phyloP scores from a whole-genome alignment of 495 filamentous ascomycete species.

The Tuber calosporum region DNA sequence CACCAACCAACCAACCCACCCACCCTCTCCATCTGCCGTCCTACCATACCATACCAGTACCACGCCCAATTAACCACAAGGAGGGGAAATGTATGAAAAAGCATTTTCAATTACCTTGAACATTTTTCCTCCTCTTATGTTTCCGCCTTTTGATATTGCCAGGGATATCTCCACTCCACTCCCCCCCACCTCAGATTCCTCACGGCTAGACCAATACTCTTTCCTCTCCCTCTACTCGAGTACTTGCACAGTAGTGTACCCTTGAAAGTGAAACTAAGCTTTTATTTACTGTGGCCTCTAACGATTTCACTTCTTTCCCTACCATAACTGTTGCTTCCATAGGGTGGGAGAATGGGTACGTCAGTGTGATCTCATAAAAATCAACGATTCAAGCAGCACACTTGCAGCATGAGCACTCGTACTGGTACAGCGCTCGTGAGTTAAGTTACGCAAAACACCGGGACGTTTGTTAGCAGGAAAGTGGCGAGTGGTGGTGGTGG shows the following conservation, averaged over 20 bases:
- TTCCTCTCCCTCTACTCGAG: not conserved
- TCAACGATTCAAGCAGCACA: not conserved
- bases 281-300: not conserved
- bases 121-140: not conserved
- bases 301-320: not conserved
- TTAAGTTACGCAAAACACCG: not conserved
- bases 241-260: too few species aligned
- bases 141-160: not conserved
- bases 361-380: conserved; percentile 1
- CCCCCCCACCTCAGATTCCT: not conserved
- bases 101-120: not conserved
- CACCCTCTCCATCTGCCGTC: conserved; percentile 1
- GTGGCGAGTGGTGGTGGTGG: not conserved
- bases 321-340: not conserved
- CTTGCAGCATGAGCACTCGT: not conserved
- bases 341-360: not conserved
- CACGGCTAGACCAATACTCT: not conserved
- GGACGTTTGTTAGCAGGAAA: not conserved
- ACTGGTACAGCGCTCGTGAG: too few species aligned
- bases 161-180: not conserved
- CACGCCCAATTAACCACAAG: not conserved
- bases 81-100: not conserved
- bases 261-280: not conserved
- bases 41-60: not conserved
- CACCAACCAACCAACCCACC: not conserved